Evolutionary conservation across 2,329 filamentous ascomycete species (phyloP), one percentile per base, ranked within the genome.

Genomic region (Graphiopsis chlorocephala): DNA sequence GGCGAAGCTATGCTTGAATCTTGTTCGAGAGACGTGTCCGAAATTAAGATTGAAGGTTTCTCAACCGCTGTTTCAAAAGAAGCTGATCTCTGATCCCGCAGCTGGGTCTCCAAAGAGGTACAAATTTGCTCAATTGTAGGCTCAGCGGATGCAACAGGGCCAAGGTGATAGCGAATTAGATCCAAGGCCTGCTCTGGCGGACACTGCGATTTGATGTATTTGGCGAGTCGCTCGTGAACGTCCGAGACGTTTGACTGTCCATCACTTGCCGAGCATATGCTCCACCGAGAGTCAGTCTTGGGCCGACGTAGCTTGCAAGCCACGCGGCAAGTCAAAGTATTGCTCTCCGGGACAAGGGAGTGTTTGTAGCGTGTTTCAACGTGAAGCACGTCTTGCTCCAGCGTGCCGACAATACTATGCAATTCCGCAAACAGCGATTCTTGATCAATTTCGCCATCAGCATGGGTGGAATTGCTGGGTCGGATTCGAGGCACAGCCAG

Each of bases 301-400:
- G 73, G 72, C 38, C 76, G 71, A 53, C 65, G 67, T 50, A 78
- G 66, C 28, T 65, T 72, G 61, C 69, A 74, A 10, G 70, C 67
- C n/a, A 71, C 66, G 25, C 72, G 68, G 7, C 74, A 68, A 6
- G 69, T 72, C 14, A 77, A 64, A 8, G 72, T 69, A 48, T 73
- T 75, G 62, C 74, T 70, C 11, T 65, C 62, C 2, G 75, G 73
- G 31, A 78, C 65, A 10, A 76, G 64, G 1, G 74, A 73, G 59
- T 78, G 75, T 20, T 72, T 70, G 65, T 78, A 78, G 12, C 72
- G 70, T 50, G 73, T 76, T 63, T 77, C 72, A 10, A 75, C 68
- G 45, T 74, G 68, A 11, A 76, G 65, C 12, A 74, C 64, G 15
- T 73, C 71, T 17, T 69, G 72, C 64, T 74, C 68, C 10, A 74